Conservation (phyloP, 2,329 filamentous ascomycete genomes). For the Xylariaceae sp. region DNA sequence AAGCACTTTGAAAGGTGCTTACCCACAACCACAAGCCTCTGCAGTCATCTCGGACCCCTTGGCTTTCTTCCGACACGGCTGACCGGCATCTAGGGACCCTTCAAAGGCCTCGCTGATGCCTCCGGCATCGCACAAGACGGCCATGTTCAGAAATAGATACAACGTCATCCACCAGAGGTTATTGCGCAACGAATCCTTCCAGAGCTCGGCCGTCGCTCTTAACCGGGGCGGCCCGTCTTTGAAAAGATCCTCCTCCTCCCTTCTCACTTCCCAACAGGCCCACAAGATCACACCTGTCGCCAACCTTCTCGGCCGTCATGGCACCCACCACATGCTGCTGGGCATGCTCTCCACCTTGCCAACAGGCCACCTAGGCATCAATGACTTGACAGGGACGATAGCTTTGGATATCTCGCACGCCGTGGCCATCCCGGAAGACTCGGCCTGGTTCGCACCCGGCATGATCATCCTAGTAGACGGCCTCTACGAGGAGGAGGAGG, state of each 20-base stretch:
- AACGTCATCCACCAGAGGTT: slow-evolving; percentile 88
- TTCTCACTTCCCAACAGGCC: slow-evolving; percentile 49
- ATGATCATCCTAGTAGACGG: slow-evolving; percentile 96
- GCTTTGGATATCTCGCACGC: slow-evolving; percentile 75
- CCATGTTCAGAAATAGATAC: slow-evolving; percentile 82
- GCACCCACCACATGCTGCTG: slow-evolving; percentile 76
- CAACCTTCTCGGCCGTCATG: slow-evolving; percentile 68
- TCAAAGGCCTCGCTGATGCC: slow-evolving; percentile 67
- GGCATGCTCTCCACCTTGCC: slow-evolving; percentile 76
- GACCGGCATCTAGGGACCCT: slow-evolving; percentile 39
- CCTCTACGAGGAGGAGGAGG: slow-evolving; percentile 90
- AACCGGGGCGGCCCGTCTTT: slow-evolving; percentile 45
- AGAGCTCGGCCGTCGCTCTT: slow-evolving; percentile 66
- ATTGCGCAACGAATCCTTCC: slow-evolving; percentile 87
- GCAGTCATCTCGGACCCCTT: too few relatives aligned
- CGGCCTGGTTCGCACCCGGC: slow-evolving; percentile 86
- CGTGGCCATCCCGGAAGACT: slow-evolving; percentile 72
- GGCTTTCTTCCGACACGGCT: too few relatives aligned
- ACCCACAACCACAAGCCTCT: slow-evolving; percentile 5
- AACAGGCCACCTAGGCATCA: slow-evolving; percentile 73
- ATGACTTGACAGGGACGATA: slow-evolving; percentile 84
- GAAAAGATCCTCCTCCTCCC: slow-evolving; percentile 49
- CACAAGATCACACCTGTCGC: slow-evolving; percentile 86
- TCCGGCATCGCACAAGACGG: slow-evolving; percentile 70
- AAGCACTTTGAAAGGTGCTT: slow-evolving; percentile 79